Percentiles rank a stretch among this genome's conserved stretches.
Evolutionary conservation across 2,329 filamentous ascomycete genomes (phyloP).

Genomic region (Phaeosphaeriaceae sp.): DNA sequence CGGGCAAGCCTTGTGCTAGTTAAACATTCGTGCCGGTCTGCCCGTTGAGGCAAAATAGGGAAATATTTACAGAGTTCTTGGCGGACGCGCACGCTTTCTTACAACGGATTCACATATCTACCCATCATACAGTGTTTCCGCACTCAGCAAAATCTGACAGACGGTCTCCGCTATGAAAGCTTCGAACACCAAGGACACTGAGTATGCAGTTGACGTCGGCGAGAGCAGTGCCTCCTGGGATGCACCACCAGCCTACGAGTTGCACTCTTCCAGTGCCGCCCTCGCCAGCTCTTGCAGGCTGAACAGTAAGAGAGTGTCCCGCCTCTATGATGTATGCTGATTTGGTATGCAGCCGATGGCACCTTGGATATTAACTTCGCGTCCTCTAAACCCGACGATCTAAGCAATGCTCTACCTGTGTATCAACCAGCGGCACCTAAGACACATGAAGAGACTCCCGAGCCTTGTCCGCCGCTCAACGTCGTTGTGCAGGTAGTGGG

Average conservation of each 20-base stretch:
- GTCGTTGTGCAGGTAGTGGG: constrained; percentile 64
- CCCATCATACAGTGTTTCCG: too few species aligned
- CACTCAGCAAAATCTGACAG: too few species aligned
- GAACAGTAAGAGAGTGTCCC: too few species aligned
- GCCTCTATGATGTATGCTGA: too few species aligned
- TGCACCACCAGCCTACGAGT: background rate
- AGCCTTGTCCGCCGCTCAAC: constrained; percentile 46
- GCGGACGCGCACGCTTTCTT: too few species aligned
- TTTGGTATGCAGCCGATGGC: background rate
- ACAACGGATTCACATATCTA: too few species aligned
- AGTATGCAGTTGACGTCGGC: background rate
- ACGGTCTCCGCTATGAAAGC: too few species aligned
- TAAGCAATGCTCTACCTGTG: background rate
- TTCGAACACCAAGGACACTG: background rate
- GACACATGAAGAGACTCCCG: background rate
- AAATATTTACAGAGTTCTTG: too few species aligned
- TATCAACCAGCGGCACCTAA: too few species aligned
- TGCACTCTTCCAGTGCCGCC: background rate
- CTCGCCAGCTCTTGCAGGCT: background rate
- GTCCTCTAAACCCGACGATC: background rate
- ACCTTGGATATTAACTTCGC: background rate
- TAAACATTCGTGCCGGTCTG: too few species aligned
- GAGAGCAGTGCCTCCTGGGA: background rate
- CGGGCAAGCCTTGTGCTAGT: too few species aligned
- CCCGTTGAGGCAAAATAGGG: too few species aligned